phyloP scores from a whole-genome alignment of 2,329 filamentous ascomycete genomes.

The Orbilia javanica region DNA sequence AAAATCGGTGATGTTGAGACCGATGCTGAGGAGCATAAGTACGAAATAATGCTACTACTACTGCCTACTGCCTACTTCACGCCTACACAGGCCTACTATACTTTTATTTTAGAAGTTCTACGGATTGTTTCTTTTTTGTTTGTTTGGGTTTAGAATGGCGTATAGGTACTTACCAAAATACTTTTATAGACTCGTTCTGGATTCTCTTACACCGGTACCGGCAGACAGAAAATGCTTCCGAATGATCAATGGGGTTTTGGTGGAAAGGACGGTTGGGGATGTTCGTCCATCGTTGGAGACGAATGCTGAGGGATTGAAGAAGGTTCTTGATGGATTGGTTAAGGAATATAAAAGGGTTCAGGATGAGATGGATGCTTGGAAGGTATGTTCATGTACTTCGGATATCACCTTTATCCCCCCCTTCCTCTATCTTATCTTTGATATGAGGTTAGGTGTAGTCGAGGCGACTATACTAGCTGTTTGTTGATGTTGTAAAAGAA shows the following conservation, averaged over 20 bases:
- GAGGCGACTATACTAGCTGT: conserved; percentile 5
- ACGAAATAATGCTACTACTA: conserved; percentile 65
- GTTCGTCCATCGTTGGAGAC: conserved; percentile 91
- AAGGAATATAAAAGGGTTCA: conserved; percentile 98
- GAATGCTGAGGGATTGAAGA: conserved; percentile 92
- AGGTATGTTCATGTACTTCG: conserved; percentile 75
- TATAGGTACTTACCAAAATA: conserved; percentile 17
- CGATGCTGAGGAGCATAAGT: conserved; percentile 99
- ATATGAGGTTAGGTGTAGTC: conserved; percentile 5
- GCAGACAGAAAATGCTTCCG: conserved; percentile 95
- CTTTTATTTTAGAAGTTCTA: background rate
- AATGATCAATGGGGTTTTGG: conserved; percentile 96
- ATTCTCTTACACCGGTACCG: conserved; percentile 85
- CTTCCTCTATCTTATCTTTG: background rate
- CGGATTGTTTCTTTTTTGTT: background rate
- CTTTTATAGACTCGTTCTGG: conserved; percentile 82
- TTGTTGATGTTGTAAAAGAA: background rate
- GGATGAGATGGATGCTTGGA: conserved; percentile 96
- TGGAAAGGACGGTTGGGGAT: conserved; percentile 93
- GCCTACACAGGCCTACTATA: background rate
- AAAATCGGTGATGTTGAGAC: conserved; percentile 99
- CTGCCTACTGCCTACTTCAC: background rate
- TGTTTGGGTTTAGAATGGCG: background rate
- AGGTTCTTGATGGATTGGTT: conserved; percentile 91
- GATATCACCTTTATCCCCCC: background rate